phyloP scores from a whole-genome alignment of 1,139 yeast species.

The Protomyces lactucae-debilis region DNA sequence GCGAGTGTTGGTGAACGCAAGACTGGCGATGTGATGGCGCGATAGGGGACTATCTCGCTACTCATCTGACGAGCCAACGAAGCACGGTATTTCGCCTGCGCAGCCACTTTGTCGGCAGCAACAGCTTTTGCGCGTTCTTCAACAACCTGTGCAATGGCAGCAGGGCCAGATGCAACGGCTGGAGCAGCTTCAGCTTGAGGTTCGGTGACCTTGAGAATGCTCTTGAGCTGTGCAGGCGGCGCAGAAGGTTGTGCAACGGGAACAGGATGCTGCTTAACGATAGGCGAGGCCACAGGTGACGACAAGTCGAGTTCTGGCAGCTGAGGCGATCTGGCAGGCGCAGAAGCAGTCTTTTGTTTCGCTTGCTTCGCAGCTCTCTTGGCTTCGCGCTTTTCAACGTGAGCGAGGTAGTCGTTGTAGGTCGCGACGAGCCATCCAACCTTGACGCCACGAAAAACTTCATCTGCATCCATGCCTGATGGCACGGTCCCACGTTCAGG shows the following conservation, averaged over 20 bases:
- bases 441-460: constrained; percentile 20
- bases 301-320: neutral
- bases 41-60: neutral
- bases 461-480: neutral
- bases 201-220: neutral
- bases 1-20: neutral
- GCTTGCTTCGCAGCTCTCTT: neutral
- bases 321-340: neutral
- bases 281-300: neutral
- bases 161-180: neutral
- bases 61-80: neutral
- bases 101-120: neutral
- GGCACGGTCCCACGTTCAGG: neutral
- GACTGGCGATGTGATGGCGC: neutral
- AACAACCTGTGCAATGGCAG: neutral
- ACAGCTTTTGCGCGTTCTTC: neutral
- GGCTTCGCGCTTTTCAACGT: neutral
- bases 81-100: neutral
- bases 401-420: constrained; percentile 3
- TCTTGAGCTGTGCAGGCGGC: neutral
- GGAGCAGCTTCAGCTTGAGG: neutral
- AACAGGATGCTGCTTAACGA: neutral
- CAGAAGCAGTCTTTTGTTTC: neutral
- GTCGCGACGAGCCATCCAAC: constrained; percentile 12
- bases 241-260: neutral